Base-by-base conservation (phyloP, 768 basidiomycete species). In the Leccinum subgranulosum region DNA sequence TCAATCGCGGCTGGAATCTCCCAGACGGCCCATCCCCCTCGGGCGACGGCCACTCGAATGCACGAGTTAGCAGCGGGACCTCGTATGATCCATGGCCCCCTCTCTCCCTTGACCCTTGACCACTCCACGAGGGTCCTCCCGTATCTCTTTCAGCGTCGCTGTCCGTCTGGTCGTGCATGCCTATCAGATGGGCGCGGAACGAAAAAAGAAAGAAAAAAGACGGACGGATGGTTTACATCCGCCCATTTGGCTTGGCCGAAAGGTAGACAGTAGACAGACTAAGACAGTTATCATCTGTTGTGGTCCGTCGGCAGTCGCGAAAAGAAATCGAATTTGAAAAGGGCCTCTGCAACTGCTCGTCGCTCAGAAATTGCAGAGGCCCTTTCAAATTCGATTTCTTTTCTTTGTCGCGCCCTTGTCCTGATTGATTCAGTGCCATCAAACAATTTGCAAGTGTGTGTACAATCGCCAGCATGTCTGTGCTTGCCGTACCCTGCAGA, bases 131-230 rank as follows among this genome's bases (percentile, higher is more conserved):
- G n/a, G 80, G 78, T 28, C 74, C 76, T 1, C 76, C 77, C 15
- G 76, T 71, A 7, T 80, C 79, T 36, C 78, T 74, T 60, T 81
- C 82, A 9, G 70, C 72, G 57, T 81, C 79, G 61, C 74, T 61
- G 23, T 66, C 67, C 23, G 55, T 33, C 77, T 75, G 79, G 56
- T 61, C 66, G 36, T 52, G 61, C 60, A 60, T 49, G 14, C 45
- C 28, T 47, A 33, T 33, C 33, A 33, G 59, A 64, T 61, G 59
- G 58, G 57, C 60, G 65, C 70, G 63, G 70, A 70, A 64, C 64
- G 55, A 65, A 71, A 70, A 67, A 68, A 66, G 60, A 68, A 54
- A 64, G 67, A 70, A 69, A 68, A 62, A 69, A 61, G 66, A 64
- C 9, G 53, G 59, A 60, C 54, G 54, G 48, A 57, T 51, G 50